Conservation (phyloP, 1,284 basidiomycete species). For the Leccinum fuscescens region DNA sequence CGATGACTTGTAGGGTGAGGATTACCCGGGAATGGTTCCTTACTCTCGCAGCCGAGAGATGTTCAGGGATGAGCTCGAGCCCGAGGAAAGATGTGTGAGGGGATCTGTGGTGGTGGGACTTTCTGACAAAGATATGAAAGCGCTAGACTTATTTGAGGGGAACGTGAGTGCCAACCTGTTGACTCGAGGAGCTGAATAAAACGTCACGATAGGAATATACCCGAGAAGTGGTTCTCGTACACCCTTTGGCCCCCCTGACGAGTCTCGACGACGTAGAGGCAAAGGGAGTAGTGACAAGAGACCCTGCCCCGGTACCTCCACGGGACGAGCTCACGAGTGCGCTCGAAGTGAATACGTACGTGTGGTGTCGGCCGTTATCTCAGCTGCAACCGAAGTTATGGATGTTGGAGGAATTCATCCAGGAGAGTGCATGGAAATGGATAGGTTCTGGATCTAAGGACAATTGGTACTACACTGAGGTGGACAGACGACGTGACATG, state of each 20-base stretch:
- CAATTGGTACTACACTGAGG: conserved; percentile 45
- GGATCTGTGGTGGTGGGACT: conserved; percentile 73
- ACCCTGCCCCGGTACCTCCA: conserved; percentile 42
- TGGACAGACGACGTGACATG: conserved; percentile 42
- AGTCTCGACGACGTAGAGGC: conserved; percentile 33
- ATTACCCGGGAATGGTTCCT: conserved; percentile 80
- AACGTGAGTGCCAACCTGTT: conserved; percentile 48
- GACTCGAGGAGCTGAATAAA: not conserved
- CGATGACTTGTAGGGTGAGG: conserved; percentile 45
- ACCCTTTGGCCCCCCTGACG: conserved; percentile 49
- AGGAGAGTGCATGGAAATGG: conserved; percentile 72
- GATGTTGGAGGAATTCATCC: conserved; percentile 74
- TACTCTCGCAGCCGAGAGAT: conserved; percentile 45
- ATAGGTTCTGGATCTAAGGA: conserved; percentile 39
- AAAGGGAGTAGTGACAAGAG: conserved; percentile 36
- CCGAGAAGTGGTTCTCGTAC: conserved; percentile 51
- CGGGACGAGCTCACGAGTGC: conserved; percentile 34
- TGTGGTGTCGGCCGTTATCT: conserved; percentile 51
- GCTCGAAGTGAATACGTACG: conserved; percentile 64
- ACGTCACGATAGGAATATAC: conserved; percentile 63
- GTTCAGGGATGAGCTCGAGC: conserved; percentile 43
- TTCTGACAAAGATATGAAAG: conserved; percentile 52
- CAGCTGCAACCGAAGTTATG: conserved; percentile 63
- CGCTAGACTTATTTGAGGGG: conserved; percentile 79
- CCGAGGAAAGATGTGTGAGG: conserved; percentile 57